Conservation (phyloP, 1,284 basidiomycete species). For the Ceratobasidium sp. region DNA sequence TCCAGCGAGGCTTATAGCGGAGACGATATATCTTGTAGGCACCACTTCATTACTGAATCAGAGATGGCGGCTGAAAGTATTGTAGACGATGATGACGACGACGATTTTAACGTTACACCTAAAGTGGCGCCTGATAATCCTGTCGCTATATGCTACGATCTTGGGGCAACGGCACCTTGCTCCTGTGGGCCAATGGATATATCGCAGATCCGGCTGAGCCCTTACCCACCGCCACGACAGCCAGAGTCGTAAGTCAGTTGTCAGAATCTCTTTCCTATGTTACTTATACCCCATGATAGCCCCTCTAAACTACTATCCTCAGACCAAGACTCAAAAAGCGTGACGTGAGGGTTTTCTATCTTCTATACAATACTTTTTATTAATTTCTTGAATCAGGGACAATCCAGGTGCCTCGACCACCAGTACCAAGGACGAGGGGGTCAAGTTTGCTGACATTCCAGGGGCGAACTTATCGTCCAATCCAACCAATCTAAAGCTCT, state of each 20-base stretch:
- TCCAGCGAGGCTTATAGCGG: neutral
- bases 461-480: too few relatives aligned
- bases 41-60: neutral
- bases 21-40: neutral
- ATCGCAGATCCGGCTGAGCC: neutral
- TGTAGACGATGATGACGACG: neutral
- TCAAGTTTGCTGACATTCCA: too few relatives aligned
- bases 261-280: neutral
- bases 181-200: slow-evolving; percentile 7
- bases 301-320: too few relatives aligned
- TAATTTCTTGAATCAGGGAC: too few relatives aligned
- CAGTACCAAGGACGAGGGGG: too few relatives aligned
- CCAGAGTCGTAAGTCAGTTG: neutral
- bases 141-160: neutral
- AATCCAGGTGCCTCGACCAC: too few relatives aligned
- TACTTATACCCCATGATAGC: neutral
- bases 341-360: too few relatives aligned
- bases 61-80: too few relatives aligned
- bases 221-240: neutral
- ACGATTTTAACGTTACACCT: neutral
- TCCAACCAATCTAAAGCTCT: too few relatives aligned
- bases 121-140: neutral
- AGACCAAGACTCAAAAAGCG: too few relatives aligned
- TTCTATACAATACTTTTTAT: too few relatives aligned
- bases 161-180: neutral